Conservation (phyloP, 139 green algal genomes). For the Pleodorina starrii region DNA sequence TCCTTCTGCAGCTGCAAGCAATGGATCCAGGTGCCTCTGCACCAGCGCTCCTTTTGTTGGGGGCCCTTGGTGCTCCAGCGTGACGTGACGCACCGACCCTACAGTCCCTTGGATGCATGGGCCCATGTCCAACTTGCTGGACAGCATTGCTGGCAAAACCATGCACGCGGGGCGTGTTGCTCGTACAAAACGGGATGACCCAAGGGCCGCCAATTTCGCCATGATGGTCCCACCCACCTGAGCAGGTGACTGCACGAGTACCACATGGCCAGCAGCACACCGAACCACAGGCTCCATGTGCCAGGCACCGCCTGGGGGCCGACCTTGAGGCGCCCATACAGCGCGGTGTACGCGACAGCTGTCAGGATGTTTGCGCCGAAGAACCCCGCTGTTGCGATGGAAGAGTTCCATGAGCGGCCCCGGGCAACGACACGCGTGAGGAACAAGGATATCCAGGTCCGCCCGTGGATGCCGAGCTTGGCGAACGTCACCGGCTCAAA, state of each 20-base stretch:
- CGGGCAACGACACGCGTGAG: constrained; percentile 39
- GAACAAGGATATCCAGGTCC: constrained; percentile 44
- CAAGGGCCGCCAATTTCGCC: too few species aligned
- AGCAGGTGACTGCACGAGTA: constrained; percentile 49
- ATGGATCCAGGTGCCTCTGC: too few species aligned
- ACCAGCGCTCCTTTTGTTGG: too few species aligned
- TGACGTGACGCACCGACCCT: too few species aligned
- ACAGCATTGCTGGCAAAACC: too few species aligned
- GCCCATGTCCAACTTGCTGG: too few species aligned
- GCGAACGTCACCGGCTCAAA: constrained; percentile 35
- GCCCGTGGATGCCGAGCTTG: constrained; percentile 35
- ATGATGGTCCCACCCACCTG: too few species aligned
- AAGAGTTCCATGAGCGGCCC: not conserved
- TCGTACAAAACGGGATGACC: too few species aligned
- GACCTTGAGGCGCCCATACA: constrained; percentile 34
- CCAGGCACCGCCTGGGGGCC: not conserved
- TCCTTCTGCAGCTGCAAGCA: too few species aligned
- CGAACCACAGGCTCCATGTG: constrained; percentile 46
- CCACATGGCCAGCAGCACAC: constrained; percentile 11
- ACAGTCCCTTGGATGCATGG: too few species aligned
- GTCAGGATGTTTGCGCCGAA: constrained; percentile 21
- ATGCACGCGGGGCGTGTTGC: too few species aligned
- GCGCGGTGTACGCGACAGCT: not conserved
- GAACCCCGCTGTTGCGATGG: not conserved
- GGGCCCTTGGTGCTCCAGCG: too few species aligned